phyloP scores from a whole-genome alignment of 1,284 basidiomycete species.

The Trametes pubescens region DNA sequence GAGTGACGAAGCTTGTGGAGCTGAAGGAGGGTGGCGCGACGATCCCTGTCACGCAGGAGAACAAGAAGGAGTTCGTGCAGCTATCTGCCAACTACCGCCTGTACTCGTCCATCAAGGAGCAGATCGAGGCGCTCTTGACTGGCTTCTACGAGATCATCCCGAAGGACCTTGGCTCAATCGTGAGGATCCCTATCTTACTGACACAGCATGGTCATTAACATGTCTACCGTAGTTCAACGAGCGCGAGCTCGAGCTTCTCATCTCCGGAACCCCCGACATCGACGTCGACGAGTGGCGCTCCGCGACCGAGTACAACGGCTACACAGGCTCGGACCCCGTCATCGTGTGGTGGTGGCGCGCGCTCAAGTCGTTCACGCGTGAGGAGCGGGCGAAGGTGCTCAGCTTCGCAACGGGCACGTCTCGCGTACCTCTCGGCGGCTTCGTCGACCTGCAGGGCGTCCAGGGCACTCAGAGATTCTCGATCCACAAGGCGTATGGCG shows the following conservation, averaged over 20 bases:
- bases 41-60: conserved; percentile 91
- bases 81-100: conserved; percentile 91
- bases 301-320: conserved; percentile 92
- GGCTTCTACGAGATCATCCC: conserved; percentile 98
- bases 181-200: conserved; percentile 47
- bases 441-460: conserved; percentile 92
- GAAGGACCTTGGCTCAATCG: conserved; percentile 82
- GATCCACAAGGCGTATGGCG: conserved; percentile 93
- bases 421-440: conserved; percentile 93
- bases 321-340: conserved; percentile 88
- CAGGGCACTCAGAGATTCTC: conserved; percentile 97
- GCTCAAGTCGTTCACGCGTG: conserved; percentile 96
- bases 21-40: conserved; percentile 86
- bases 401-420: conserved; percentile 98
- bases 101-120: conserved; percentile 95
- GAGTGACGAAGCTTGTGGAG: conserved; percentile 85
- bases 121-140: conserved; percentile 89
- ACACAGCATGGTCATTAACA: conserved; percentile 15
- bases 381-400: conserved; percentile 94
- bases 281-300: conserved; percentile 99
- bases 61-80: conserved; percentile 97
- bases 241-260: conserved; percentile 96
- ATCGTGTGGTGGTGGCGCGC: conserved; percentile 99
- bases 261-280: conserved; percentile 98
- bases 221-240: conserved; percentile 83